These are phyloP conservation scores for Hymenoscyphus repandus DNA, from an alignment of 2,329 filamentous ascomycete genomes.

Conservation along the genomic window DNA sequence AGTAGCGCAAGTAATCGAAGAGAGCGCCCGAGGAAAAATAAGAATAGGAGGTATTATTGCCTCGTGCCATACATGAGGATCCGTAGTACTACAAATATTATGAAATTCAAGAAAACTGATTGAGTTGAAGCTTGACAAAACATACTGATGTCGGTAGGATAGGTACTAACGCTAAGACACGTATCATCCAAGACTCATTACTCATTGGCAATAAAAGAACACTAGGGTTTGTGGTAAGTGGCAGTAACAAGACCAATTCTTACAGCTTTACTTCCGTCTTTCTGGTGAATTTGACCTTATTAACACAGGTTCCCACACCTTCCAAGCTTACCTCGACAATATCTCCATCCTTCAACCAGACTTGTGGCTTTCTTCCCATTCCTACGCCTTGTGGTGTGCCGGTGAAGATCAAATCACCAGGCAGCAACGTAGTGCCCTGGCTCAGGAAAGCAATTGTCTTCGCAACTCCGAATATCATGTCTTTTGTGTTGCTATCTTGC, in stretches of 20 bases:
- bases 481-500: constrained; percentile 51
- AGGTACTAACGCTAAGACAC: too few species aligned
- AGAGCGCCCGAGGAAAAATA: too few species aligned
- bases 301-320: constrained; percentile 55
- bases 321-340: constrained; percentile 64
- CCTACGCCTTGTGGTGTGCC: constrained; percentile 68
- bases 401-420: constrained; percentile 62
- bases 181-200: too few species aligned
- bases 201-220: too few species aligned
- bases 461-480: constrained; percentile 60
- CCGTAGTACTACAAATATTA: too few species aligned
- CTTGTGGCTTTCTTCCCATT: constrained; percentile 59
- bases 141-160: too few species aligned
- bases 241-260: background rate
- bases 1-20: too few species aligned
- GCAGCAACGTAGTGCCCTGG: constrained; percentile 56
- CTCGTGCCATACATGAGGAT: too few species aligned
- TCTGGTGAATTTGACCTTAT: constrained; percentile 42
- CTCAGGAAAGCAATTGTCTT: constrained; percentile 56
- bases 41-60: too few species aligned
- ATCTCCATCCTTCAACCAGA: constrained; percentile 68
- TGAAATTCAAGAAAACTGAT: too few species aligned
- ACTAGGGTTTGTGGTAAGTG: too few species aligned
- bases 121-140: too few species aligned
- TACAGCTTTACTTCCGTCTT: constrained; percentile 32